Evolutionary conservation across 202 grass and related monocot genomes (phyloP), one percentile per base, ranked within the genome.

Genomic region (Bolboschoenoplectus hybrid): DNA sequence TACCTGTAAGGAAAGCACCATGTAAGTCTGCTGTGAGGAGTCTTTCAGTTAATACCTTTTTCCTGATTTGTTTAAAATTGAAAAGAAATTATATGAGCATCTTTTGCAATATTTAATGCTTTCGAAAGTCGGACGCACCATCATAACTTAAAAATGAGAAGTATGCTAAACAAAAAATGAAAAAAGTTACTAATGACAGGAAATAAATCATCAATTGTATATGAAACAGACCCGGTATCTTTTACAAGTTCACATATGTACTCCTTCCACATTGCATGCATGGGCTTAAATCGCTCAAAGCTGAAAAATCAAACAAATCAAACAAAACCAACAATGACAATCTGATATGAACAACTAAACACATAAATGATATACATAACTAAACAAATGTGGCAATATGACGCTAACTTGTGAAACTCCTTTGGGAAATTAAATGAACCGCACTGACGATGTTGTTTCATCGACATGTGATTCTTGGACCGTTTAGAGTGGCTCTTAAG

Each of bases 11-110:
- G 85, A 92, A 67, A 34, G 93, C 91, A 83, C 93, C 93, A 74
- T 98, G 93, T 79, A 98, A 87, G 79, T 98, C 93, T 81, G 93
- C 91, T 55, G 70, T 88, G 49, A 98, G 87, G 66, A 98, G 86
- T 55, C 87, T 84, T 73, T 95, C 96, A 12, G 86, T 56, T 57
- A 95, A 87, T 76, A 87, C 44, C 9, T 90, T 98, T 88, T 92
- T 90, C 89, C 96, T 98, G 87, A 76, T 82, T 82, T 19, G 7
- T 32, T 5, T 14, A 17, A 64, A 43, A 87, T 76, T 80, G 47
- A 35, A 90, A 19, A 14, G 10, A 55, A 87, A 55, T 60, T 85
- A 80, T 84, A 62, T 86, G 75, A 78, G 68, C 13, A 70, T 81
- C 78, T 45, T 80, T 79, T 61, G 26, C 26, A 26, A 26, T 26